Conservation (phyloP, 805 yeast species). For the Pichia eremophila region DNA sequence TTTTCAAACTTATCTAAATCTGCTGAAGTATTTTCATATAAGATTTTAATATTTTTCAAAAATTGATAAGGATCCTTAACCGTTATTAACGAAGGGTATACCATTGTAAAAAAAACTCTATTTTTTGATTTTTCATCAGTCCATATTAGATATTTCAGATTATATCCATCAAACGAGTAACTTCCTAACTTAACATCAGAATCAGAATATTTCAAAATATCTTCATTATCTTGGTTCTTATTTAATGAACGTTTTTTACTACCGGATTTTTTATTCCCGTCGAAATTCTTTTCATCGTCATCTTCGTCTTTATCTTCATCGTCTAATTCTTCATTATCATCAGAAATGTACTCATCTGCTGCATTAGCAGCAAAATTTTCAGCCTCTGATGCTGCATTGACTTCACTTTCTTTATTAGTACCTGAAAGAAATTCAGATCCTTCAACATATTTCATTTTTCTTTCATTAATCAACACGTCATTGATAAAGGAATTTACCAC, state of each 20-base stretch:
- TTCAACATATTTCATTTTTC: conserved; percentile 18
- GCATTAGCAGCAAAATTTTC: background rate
- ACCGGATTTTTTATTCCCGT: background rate
- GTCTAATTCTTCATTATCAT: background rate
- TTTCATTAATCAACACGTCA: conserved; percentile 37
- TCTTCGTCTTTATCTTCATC: conserved; percentile 2
- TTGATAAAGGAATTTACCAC: conserved; percentile 40
- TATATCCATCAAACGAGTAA: conserved; percentile 30
- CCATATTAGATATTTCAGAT: conserved; percentile 34
- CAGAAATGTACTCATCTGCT: background rate
- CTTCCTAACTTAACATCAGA: conserved; percentile 18
- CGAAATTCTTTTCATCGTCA: background rate
- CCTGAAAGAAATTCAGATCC: conserved; percentile 11
- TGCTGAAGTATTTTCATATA: conserved; percentile 15
- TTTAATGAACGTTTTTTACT: conserved; percentile 7
- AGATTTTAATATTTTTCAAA: conserved; percentile 16
- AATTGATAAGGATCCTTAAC: conserved; percentile 24
- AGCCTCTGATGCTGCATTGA: conserved; percentile 1
- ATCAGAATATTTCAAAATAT: conserved; percentile 15
- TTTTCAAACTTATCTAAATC: conserved; percentile 27
- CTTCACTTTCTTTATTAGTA: background rate
- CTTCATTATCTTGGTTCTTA: conserved; percentile 15
- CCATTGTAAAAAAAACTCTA: conserved; percentile 32
- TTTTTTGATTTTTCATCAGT: conserved; percentile 28
- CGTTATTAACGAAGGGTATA: conserved; percentile 30